Evolutionary conservation across 2,329 filamentous ascomycete species (phyloP), one percentile per base, ranked within the genome.

Genomic region (Sclerotinia borealis): DNA sequence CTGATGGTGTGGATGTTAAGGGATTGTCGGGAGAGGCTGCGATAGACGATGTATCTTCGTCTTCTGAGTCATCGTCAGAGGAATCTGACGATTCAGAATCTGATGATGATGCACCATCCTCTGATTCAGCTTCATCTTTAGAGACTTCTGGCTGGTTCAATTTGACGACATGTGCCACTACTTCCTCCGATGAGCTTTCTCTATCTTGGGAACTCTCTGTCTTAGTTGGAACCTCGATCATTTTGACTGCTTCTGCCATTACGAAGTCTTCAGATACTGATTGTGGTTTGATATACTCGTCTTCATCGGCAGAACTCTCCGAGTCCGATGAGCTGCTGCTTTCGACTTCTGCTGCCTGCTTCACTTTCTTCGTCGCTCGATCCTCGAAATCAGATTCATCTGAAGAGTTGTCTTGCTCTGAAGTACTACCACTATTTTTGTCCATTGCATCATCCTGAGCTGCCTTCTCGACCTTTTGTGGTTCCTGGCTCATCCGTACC

Each of bases 331-430:
- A 60, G 19, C 48, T 43, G 37, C 36, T 45, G 27, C 49, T 43
- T n/a, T 52, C 39, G 17, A 54, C 48, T 43, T 61, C 48, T 25
- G 49, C 37, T 45, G 59, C 39, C 13, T 45, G 25, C 25, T 27
- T 52, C 48, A 34, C 48, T 34, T 61, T 41, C 49, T 45, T 54
- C 25, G 34, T 31, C 5, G 31, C 59, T n/a, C 37, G 10, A 22
- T 52, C 51, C 19, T 65, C 61, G 8, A 56, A 56, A 19, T 58
- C 65, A 17, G 47, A 58, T 25, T 56, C 52, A 50, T 43, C 68
- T 43, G 72, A 72, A 55, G 68, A 71, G 58, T 70, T 72, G 11
- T 64, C 65, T 10, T 70, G 61, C 15, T 70, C 68, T 22, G 37
- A 63, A 43, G 8, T n/a, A 45, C 29, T 45, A 31, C n/a, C 31